Evolutionary conservation across 768 basidiomycete species (phyloP).

Genomic region (Tricholoma terreum): DNA sequence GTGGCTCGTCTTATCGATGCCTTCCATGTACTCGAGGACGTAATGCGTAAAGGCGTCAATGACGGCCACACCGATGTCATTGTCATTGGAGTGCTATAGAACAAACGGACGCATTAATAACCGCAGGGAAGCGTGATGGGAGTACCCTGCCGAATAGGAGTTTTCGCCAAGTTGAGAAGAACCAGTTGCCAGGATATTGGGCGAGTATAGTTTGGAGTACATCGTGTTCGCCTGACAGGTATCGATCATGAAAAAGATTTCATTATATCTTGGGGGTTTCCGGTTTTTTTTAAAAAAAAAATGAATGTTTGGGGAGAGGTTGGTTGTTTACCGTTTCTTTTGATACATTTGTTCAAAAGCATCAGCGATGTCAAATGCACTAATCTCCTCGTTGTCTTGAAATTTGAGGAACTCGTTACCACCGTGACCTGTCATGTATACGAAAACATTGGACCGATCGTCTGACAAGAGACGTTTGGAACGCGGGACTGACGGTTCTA

Average conservation of each 20-base stretch:
- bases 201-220: slow-evolving; percentile 91
- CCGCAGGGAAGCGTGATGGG: neutral
- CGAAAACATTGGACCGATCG: slow-evolving; percentile 87
- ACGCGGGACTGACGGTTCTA: slow-evolving; percentile 80
- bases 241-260: slow-evolving; percentile 97
- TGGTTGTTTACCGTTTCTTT: slow-evolving; percentile 72
- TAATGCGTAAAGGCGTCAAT: slow-evolving; percentile 95
- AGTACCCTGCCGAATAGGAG: slow-evolving; percentile 74
- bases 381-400: slow-evolving; percentile 98
- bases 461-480: slow-evolving; percentile 92
- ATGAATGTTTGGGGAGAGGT: neutral
- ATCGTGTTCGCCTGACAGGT: slow-evolving; percentile 98
- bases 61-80: slow-evolving; percentile 92
- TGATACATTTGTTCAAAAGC: slow-evolving; percentile 99
- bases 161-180: slow-evolving; percentile 83
- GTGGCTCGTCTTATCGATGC: slow-evolving; percentile 86
- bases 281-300: too few species aligned
- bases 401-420: slow-evolving; percentile 99
- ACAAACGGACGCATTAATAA: neutral
- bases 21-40: slow-evolving; percentile 87
- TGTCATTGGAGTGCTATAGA: slow-evolving; percentile 85
- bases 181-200: slow-evolving; percentile 88
- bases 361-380: slow-evolving; percentile 95
- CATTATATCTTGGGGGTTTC: slow-evolving; percentile 67
- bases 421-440: slow-evolving; percentile 98